A percentile compares a stretch with the other conserved stretches of the same genome.
These are phyloP conservation scores for Boletus eberwhitei DNA, from an alignment of 768 basidiomycete species.

Conservation along the genomic window DNA sequence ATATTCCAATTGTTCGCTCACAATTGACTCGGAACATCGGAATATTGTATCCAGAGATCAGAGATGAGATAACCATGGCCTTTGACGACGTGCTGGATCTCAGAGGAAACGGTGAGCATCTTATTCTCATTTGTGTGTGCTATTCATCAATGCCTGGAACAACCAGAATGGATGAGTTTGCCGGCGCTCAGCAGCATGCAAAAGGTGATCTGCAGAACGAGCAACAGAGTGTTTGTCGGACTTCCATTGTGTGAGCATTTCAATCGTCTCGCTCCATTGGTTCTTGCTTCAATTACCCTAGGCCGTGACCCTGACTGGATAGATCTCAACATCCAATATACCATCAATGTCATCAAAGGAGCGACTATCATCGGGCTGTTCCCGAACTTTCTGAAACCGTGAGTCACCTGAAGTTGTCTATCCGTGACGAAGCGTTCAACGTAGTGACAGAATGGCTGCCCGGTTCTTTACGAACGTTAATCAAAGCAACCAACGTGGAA, in stretches of 20 bases:
- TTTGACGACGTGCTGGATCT: constrained; percentile 36
- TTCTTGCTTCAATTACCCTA: too few species aligned
- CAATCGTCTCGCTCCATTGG: constrained; percentile 1
- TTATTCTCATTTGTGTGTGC: not conserved
- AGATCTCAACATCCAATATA: constrained; percentile 28
- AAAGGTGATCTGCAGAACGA: constrained; percentile 28
- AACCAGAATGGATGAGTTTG: constrained; percentile 41
- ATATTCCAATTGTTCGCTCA: not conserved
- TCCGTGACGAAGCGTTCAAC: not conserved
- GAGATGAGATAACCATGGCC: constrained; percentile 40
- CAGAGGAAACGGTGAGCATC: constrained; percentile 12
- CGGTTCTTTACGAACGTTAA: constrained; percentile 7
- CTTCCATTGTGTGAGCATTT: constrained; percentile 39
- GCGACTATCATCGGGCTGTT: constrained; percentile 24
- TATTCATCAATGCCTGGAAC: not conserved
- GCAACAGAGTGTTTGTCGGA: constrained; percentile 48
- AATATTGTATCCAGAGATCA: constrained; percentile 37
- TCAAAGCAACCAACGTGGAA: not conserved
- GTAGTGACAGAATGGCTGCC: not conserved
- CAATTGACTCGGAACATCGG: constrained; percentile 39
- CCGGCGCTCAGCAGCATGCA: constrained; percentile 15
- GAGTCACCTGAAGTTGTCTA: not conserved
- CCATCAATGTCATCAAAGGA: constrained; percentile 26
- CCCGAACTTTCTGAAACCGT: constrained; percentile 19
- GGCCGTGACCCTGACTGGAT: constrained; percentile 27